Percentiles rank a stretch among this genome's conserved stretches.
phyloP scores from a whole-genome alignment of 768 basidiomycete genomes.

The Mycena epipterygia region DNA sequence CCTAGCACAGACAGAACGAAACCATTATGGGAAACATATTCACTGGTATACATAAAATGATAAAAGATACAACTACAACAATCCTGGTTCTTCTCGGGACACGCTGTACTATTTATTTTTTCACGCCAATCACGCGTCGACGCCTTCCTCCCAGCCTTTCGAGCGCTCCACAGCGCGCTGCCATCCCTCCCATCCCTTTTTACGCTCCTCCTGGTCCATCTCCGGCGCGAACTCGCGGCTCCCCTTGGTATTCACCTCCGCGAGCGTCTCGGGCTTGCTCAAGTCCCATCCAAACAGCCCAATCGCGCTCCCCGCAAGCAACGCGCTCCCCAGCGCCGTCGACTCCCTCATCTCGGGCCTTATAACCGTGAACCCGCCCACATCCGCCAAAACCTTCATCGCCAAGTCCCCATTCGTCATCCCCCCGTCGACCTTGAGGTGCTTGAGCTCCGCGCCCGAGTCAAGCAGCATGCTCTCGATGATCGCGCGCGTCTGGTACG shows the following conservation, averaged over 20 bases:
- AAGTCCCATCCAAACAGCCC: slow-evolving; percentile 94
- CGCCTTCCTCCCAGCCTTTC: slow-evolving; percentile 28
- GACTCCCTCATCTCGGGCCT: slow-evolving; percentile 99
- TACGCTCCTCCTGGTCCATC: slow-evolving; percentile 64
- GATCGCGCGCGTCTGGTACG: slow-evolving; percentile 95
- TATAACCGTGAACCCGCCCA: slow-evolving; percentile 93
- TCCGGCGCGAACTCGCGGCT: slow-evolving; percentile 77
- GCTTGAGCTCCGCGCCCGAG: slow-evolving; percentile 81
- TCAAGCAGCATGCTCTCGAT: slow-evolving; percentile 96
- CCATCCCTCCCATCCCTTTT: slow-evolving; percentile 85
- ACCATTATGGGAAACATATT: no score
- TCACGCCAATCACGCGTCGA: slow-evolving; percentile 8
- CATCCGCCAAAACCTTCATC: slow-evolving; percentile 88
- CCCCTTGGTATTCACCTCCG: slow-evolving; percentile 89
- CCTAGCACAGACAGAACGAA: no score
- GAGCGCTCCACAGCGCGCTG: slow-evolving; percentile 87
- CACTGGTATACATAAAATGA: no score
- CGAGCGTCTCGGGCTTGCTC: slow-evolving; percentile 82
- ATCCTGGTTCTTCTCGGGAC: background rate
- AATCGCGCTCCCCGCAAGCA: slow-evolving; percentile 93
- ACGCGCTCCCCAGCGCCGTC: slow-evolving; percentile 94
- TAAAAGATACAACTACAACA: background rate
- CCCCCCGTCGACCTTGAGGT: slow-evolving; percentile 97
- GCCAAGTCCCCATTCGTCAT: slow-evolving; percentile 96
- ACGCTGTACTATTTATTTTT: background rate